A percentile compares a stretch with the other conserved stretches of the same genome.
These are phyloP conservation scores for Lipomyces sp. DNA, from an alignment of 805 yeast genomes.

Conservation along the genomic window DNA sequence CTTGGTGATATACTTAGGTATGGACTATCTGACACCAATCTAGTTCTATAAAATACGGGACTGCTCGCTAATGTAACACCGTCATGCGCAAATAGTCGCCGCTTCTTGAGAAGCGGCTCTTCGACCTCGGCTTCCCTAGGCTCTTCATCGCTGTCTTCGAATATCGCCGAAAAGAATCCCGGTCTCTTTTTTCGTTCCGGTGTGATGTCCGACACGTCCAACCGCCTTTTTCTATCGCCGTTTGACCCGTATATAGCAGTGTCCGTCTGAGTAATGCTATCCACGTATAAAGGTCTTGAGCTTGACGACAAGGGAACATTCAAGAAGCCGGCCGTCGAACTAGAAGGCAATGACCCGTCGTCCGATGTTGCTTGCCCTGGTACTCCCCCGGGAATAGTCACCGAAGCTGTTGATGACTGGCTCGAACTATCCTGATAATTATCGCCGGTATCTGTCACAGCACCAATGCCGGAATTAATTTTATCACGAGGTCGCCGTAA, in stretches of 20 bases:
- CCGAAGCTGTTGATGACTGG: background rate
- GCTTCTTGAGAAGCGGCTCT: constrained; percentile 28
- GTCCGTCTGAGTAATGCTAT: constrained; percentile 32
- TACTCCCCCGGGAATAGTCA: background rate
- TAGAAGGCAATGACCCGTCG: background rate
- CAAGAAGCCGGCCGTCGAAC: background rate
- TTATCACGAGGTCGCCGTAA: background rate
- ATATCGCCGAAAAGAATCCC: constrained; percentile 46
- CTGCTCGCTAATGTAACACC: constrained; percentile 7
- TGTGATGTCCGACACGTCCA: constrained; percentile 40
- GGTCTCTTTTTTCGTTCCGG: constrained; percentile 42
- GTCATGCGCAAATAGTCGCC: constrained; percentile 27
- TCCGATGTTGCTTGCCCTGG: background rate
- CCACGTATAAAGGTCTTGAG: constrained; percentile 18
- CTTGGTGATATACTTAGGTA: constrained; percentile 17
- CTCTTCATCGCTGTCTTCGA: constrained; percentile 42
- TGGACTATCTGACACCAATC: constrained; percentile 2
- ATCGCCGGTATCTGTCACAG: background rate
- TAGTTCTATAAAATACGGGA: constrained; percentile 7
- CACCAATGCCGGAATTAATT: background rate
- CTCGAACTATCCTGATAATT: background rate
- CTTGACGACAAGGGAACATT: background rate
- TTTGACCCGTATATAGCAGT: background rate
- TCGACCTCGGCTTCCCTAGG: constrained; percentile 41
- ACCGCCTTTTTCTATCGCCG: constrained; percentile 22